Conservation (phyloP, 1,139 yeast species). For the Pichia terricola region DNA sequence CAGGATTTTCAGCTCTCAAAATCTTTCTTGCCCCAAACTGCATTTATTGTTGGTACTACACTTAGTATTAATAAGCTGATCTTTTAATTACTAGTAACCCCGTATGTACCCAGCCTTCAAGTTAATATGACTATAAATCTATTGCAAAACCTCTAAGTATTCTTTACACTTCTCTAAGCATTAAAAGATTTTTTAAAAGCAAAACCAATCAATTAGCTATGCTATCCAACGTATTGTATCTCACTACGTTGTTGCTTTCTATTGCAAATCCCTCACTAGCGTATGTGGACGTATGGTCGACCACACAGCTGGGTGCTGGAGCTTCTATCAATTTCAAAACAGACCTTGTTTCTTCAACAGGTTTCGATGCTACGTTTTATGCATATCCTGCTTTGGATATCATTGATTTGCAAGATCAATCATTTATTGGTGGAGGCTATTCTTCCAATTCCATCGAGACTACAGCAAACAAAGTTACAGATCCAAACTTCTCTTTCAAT, state of each 20-base stretch:
- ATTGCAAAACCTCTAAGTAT: no score
- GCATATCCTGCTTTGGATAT: constrained; percentile 4
- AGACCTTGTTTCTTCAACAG: constrained; percentile 1
- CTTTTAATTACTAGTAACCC: no score
- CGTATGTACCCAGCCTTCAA: no score
- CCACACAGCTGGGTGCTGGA: constrained; percentile 8
- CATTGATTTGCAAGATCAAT: constrained; percentile 2
- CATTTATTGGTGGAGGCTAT: constrained; percentile 4
- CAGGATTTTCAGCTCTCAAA: no score
- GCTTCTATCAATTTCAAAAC: constrained; percentile 3
- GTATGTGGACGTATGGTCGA: constrained; percentile 3
- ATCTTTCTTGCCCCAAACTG: no score
- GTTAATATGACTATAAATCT: no score
- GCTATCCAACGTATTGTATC: constrained; percentile 4
- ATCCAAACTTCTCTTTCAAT: constrained; percentile 6
- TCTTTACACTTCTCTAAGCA: no score
- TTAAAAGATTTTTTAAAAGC: no score
- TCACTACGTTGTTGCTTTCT: constrained; percentile 3
- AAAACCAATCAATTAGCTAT: no score
- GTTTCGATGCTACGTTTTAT: constrained; percentile 9
- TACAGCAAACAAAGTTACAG: constrained; percentile 5
- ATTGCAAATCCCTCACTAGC: constrained; percentile 1
- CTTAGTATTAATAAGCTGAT: no score
- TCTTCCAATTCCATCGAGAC: neutral
- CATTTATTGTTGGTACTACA: no score